Base-by-base conservation (phyloP, 768 basidiomycete species). In the Pisolithus sp. region DNA sequence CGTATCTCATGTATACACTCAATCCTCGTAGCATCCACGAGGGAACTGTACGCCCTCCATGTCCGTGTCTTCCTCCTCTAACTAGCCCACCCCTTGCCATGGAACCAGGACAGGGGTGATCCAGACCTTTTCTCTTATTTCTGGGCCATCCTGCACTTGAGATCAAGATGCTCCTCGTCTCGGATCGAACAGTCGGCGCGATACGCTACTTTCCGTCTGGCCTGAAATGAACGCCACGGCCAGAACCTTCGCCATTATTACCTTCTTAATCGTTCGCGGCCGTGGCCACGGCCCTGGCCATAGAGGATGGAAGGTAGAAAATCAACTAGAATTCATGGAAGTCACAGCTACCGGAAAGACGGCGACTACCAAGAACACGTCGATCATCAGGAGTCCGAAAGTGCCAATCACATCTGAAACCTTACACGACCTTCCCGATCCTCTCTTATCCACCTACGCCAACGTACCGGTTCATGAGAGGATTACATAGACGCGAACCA, bases 121-220 rank as follows among this genome's bases (percentile, higher is more conserved):
- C 9, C 66, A 68, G 49, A 73, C 77, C 7, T 72, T 86, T 34
- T 75, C 78, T 49, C 77, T 76, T 5, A 70, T 80, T n/a, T 77
- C 84, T 12, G 88, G 89, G 0, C 62, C 88, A 31, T 63, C 72
- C 17, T 86, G 88, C 64, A 57, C 77, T 15, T 63, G 56, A 3
- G 62, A 66, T 15, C 67, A 68, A 31, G 88, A 89, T 60, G 54
- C 30, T 68, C 1, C 70, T 88, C 28, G 51, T 88, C 21, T 74
- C 76, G 36, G 89, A 92, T 57, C 88, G 89, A 1, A 82, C 85
- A 7, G 75, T 87, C 59, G 81, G 86, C 60, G 76, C 76, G 46
- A 62, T 89, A 50, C 74, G 78, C 58, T 65, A 72, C 48, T 18
- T 89, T 26, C 76, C 78, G 21, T 56, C 53, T 7, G 69, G 74